phyloP scores from a whole-genome alignment of 441 rosid genomes.

The Corymbia citriodora region DNA sequence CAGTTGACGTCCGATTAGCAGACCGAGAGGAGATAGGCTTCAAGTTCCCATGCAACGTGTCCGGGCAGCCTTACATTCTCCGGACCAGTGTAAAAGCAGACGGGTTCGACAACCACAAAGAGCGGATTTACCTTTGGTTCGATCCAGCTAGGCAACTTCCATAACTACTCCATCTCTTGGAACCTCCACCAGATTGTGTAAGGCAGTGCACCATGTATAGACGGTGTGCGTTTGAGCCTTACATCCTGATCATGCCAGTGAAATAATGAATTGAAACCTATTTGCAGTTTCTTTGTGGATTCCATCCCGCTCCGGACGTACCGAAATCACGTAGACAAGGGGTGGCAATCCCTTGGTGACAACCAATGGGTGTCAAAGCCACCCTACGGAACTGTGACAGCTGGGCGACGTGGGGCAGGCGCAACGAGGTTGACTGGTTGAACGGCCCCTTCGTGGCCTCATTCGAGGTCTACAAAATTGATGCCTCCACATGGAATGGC shows the following conservation, averaged over 20 bases:
- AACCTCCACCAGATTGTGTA: conserved; percentile 83
- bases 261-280: too few species aligned
- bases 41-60: too few species aligned
- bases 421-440: conserved; percentile 67
- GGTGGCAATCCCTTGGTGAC: conserved; percentile 60
- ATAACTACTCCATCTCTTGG: conserved; percentile 70
- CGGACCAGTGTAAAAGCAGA: conserved; percentile 62
- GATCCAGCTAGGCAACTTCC: conserved; percentile 67
- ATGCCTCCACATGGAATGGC: conserved; percentile 59
- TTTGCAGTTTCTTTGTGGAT: conserved; percentile 63
- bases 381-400: conserved; percentile 78
- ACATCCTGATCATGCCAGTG: not conserved
- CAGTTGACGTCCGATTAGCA: too few species aligned
- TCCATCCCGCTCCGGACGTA: conserved; percentile 48
- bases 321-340: conserved; percentile 62
- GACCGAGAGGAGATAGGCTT: too few species aligned
- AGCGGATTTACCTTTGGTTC: conserved; percentile 55
- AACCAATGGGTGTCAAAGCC: conserved; percentile 51
- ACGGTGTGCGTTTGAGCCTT: not conserved
- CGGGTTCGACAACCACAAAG: conserved; percentile 60
- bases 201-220: not conserved
- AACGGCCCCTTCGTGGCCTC: conserved; percentile 64
- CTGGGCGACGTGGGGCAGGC: conserved; percentile 76
- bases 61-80: conserved; percentile 36
- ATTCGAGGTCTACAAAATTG: conserved; percentile 52